Evolutionary conservation across 495 filamentous ascomycete genomes (phyloP).

Genomic region (Cercophora scortea): DNA sequence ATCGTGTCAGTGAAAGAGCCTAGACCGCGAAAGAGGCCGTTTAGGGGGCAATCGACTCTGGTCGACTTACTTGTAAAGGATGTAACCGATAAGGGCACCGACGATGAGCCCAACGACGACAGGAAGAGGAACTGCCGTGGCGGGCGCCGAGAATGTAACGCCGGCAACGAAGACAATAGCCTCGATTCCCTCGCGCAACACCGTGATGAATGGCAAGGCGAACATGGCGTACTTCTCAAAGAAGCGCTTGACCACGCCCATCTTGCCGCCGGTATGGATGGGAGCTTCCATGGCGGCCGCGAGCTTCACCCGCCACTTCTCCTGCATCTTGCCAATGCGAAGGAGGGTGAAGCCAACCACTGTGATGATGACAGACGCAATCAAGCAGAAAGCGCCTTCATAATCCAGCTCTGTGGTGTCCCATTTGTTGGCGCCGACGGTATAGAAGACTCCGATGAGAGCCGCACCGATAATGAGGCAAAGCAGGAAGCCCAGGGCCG

Average conservation of each 20-base stretch:
- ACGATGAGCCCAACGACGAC: conserved; percentile 60
- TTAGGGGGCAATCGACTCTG: too few species aligned
- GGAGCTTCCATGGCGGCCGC: conserved; percentile 53
- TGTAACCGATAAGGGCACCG: conserved; percentile 55
- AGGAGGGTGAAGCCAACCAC: conserved; percentile 71
- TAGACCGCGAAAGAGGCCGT: neutral
- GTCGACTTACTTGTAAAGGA: conserved; percentile 65
- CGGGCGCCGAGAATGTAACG: conserved; percentile 67
- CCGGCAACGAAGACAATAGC: conserved; percentile 77
- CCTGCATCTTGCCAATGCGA: conserved; percentile 75
- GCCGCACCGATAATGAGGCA: conserved; percentile 62
- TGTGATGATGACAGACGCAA: conserved; percentile 71
- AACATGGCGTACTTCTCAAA: conserved; percentile 77
- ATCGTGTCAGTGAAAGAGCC: neutral
- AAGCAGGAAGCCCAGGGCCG: conserved; percentile 52
- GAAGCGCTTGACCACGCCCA: conserved; percentile 48
- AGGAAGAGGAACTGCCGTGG: conserved; percentile 63
- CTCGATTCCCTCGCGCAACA: conserved; percentile 77
- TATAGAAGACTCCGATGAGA: conserved; percentile 77
- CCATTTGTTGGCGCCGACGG: conserved; percentile 57
- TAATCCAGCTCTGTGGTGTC: conserved; percentile 61
- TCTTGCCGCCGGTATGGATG: conserved; percentile 22
- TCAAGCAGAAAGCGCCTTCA: conserved; percentile 65
- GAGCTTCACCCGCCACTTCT: conserved; percentile 80
- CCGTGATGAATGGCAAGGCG: conserved; percentile 71